These are phyloP conservation scores for Globisporangium abappressorium DNA, from an alignment of 352 stramenopile species.

Conservation along the genomic window DNA sequence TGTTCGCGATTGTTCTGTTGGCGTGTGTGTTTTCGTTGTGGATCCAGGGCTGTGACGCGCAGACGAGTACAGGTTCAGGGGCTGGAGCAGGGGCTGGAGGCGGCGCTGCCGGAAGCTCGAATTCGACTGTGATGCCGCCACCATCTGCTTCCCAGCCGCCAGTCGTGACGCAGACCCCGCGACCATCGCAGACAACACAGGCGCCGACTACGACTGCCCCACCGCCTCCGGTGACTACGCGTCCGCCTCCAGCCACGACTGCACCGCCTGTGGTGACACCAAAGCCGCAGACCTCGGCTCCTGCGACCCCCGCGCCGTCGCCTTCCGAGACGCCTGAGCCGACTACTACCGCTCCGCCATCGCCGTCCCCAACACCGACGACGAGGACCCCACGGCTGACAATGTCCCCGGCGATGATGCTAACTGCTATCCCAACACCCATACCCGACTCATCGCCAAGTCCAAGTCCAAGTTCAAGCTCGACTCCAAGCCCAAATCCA, in stretches of 20 bases:
- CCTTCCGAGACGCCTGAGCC: not conserved
- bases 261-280: conserved; percentile 2
- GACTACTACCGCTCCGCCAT: not conserved
- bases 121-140: not conserved
- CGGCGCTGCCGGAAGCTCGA: not conserved
- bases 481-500: not conserved
- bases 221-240: not conserved
- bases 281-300: not conserved
- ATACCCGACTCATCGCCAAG: conserved; percentile 4
- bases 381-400: not conserved
- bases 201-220: not conserved
- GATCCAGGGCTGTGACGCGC: not conserved
- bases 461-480: conserved; percentile 12
- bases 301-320: not conserved
- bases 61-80: conserved; percentile 5
- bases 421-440: not conserved
- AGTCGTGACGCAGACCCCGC: not conserved
- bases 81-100: not conserved
- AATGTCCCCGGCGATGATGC: not conserved
- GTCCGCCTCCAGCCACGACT: conserved; percentile 5
- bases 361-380: conserved; percentile 7
- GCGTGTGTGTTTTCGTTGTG: not conserved
- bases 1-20: not conserved
- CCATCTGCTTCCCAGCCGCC: not conserved
- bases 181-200: not conserved